These are phyloP conservation scores for Saccharomycopsis synnaedendra DNA, from an alignment of 805 yeast genomes.

Conservation along the genomic window DNA sequence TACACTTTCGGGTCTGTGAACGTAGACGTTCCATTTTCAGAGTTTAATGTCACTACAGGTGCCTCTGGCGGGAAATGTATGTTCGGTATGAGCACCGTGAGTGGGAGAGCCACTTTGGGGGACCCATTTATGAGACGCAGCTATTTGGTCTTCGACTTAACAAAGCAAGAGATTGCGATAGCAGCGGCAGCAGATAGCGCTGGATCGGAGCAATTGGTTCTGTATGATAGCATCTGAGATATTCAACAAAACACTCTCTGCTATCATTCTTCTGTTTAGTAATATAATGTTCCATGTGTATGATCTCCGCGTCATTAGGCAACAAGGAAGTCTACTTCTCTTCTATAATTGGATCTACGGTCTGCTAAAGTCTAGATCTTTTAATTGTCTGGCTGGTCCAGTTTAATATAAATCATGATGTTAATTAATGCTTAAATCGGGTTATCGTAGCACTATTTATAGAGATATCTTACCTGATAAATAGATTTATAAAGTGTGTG, in stretches of 20 bases:
- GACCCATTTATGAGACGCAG: conserved; percentile 42
- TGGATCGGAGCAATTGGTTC: background rate
- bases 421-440: too few species aligned
- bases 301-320: too few species aligned
- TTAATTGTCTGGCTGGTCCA: too few species aligned
- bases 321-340: too few species aligned
- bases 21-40: conserved; percentile 13
- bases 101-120: conserved; percentile 31
- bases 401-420: too few species aligned
- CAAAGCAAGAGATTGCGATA: conserved; percentile 28
- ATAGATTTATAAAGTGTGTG: too few species aligned
- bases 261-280: too few species aligned
- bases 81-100: conserved; percentile 4
- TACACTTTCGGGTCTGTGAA: conserved; percentile 4
- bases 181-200: conserved; percentile 29
- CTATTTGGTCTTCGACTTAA: conserved; percentile 45
- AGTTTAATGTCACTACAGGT: conserved; percentile 6
- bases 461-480: too few species aligned
- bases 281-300: too few species aligned
- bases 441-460: too few species aligned
- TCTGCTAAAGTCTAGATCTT: too few species aligned
- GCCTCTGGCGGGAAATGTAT: conserved; percentile 1
- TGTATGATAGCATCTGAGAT: background rate
- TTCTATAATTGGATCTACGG: too few species aligned
- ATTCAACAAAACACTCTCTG: background rate